Base-by-base conservation (phyloP, 306 rosid species). In the Prunus persica region DNA sequence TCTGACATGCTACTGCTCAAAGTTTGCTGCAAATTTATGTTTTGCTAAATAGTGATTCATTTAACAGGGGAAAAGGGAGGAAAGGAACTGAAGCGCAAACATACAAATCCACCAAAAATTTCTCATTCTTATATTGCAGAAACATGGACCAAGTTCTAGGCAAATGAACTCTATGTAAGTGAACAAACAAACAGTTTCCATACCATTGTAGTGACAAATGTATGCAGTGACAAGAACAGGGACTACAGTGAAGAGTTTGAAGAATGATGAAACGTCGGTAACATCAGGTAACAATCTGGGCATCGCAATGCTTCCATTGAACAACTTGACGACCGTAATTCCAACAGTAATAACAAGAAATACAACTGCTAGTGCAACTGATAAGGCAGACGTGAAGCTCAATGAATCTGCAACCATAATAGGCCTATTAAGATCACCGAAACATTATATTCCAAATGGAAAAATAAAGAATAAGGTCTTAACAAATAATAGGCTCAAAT, bases 121-220 rank as follows among this genome's bases (percentile, higher is more conserved):
- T 45, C 50, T 8, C 28, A 76, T 3, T 27, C 6, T 62, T 28
- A 62, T 34, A 64, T 71, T 47, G 22, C 62, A 49, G 54, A 32
- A 69, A 71, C 65, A 41, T 56, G n/a, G 66, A 14, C 67, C 74
- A 49, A 80, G 68, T 67, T 65, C n/a, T 11, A 19, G 57, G 41
- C 15, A 77, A 83, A 65, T 4, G 20, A 72, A 70, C 70, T 54
- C 61, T 2, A 28, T 19, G 56, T 14, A 28, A 62, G 43, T 52
- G 22, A 73, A 78, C 41, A 38, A 38, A 38, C 16, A 45, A 83
- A 82, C 67, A 56, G 27, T 1, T 67, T 58, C 18, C 84, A 77
- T 89, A 93, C 98, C 97, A 19, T 93, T 93, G 87, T 85, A 93
- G 71, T 93, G 98, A 83, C 98, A 93, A 71, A 93, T 84, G 78